These are phyloP conservation scores for Novymonas esmeraldas DNA, from an alignment of 208 protist genomes.

Conservation along the genomic window DNA sequence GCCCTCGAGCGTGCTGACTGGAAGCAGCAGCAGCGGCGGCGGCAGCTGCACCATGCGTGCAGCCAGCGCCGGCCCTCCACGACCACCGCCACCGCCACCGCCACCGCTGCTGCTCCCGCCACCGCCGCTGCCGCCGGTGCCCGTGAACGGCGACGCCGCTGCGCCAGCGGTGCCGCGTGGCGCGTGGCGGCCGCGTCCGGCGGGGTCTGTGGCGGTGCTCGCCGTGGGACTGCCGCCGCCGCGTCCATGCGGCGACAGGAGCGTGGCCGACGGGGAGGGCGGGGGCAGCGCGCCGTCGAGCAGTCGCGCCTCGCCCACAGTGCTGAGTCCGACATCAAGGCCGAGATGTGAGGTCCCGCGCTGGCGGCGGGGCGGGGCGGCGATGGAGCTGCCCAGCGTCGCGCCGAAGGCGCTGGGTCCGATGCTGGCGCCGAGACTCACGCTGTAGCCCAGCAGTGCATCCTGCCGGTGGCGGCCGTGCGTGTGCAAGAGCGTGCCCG, in stretches of 20 bases:
- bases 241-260: not conserved
- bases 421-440: slow-evolving; percentile 1
- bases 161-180: not conserved
- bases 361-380: not conserved
- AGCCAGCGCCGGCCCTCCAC: not conserved
- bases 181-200: not conserved
- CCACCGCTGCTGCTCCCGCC: too few species aligned
- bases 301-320: not conserved
- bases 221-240: not conserved
- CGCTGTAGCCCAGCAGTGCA: slow-evolving; percentile 5
- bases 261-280: not conserved
- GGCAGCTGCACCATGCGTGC: not conserved
- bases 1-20: slow-evolving; percentile 16
- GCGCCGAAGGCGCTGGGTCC: not conserved
- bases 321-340: not conserved
- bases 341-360: not conserved
- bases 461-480: slow-evolving; percentile 5
- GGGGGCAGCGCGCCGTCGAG: not conserved
- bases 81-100: too few species aligned
- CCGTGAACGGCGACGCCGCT: not conserved
- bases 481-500: not conserved
- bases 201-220: not conserved
- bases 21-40: not conserved
- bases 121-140: too few species aligned
- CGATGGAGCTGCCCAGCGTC: not conserved